phyloP scores from a whole-genome alignment of 306 rosid genomes.

The Sicyos edulis region DNA sequence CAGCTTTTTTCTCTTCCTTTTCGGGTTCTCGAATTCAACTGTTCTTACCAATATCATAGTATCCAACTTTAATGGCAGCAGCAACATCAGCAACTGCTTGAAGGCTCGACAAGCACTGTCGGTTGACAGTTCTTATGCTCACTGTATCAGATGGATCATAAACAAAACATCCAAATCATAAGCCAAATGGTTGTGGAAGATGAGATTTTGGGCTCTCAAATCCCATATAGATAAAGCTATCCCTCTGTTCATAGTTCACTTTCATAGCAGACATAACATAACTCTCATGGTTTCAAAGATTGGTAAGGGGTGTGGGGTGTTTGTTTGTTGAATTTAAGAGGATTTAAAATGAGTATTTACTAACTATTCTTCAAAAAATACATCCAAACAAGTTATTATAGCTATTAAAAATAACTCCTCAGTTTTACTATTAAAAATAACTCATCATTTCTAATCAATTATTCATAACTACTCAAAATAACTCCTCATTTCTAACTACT shows the following conservation, averaged over 20 bases:
- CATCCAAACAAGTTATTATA: too few species aligned
- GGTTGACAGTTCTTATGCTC: constrained; percentile 76
- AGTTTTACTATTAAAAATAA: too few species aligned
- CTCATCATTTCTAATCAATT: too few species aligned
- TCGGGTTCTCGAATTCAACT: background rate
- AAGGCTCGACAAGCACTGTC: constrained; percentile 94
- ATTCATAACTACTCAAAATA: too few species aligned
- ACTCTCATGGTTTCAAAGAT: background rate
- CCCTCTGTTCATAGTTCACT: background rate
- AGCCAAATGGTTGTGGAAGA: constrained; percentile 16
- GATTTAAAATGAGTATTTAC: too few species aligned
- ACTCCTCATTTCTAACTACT: too few species aligned
- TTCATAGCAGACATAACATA: background rate
- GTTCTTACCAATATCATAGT: constrained; percentile 68
- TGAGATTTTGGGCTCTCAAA: constrained; percentile 1
- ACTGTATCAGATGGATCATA: constrained; percentile 50
- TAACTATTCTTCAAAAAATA: too few species aligned
- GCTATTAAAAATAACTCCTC: too few species aligned
- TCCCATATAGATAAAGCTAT: background rate
- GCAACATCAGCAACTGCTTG: constrained; percentile 97
- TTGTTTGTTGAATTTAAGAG: too few species aligned
- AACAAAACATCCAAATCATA: constrained; percentile 10
- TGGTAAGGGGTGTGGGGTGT: too few species aligned
- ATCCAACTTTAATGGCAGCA: constrained; percentile 79
- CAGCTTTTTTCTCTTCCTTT: background rate